These are phyloP conservation scores for Trametes gibbosa DNA, from an alignment of 768 basidiomycete genomes.

Conservation along the genomic window DNA sequence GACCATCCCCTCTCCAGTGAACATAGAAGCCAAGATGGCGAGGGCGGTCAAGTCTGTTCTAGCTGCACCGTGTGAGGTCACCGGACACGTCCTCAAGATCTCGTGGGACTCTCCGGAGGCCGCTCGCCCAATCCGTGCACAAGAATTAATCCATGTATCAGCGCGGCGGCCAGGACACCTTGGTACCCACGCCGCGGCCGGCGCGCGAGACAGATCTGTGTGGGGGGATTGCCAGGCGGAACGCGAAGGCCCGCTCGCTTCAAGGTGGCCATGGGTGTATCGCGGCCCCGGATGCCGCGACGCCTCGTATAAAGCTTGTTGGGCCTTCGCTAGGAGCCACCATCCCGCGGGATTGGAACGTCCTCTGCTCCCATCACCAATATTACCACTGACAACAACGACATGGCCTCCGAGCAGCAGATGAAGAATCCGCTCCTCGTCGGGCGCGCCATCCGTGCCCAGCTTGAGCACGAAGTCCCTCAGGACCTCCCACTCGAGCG, in stretches of 20 bases:
- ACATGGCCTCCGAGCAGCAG: conserved; percentile 31
- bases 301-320: conserved; percentile 5
- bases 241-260: not conserved
- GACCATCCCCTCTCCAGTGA: not conserved
- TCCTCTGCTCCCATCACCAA: not conserved
- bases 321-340: not conserved
- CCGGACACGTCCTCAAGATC: conserved; percentile 1
- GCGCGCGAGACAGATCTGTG: conserved; percentile 7
- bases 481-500: conserved; percentile 33
- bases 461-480: conserved; percentile 33
- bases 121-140: conserved; percentile 10
- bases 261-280: not conserved
- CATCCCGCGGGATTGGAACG: not conserved
- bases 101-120: conserved; percentile 7
- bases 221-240: not conserved
- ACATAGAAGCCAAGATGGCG: not conserved
- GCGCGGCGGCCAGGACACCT: conserved; percentile 2
- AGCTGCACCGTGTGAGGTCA: conserved; percentile 6
- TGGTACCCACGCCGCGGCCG: conserved; percentile 12
- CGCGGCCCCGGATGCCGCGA: conserved; percentile 11
- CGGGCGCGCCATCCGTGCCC: conserved; percentile 35
- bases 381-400: not conserved
- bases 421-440: conserved; percentile 34
- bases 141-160: conserved; percentile 5
- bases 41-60: conserved; percentile 7